Evolutionary conservation across 352 stramenopile species (phyloP), one percentile per base, ranked within the genome.

Genomic region (Pythium biforme): DNA sequence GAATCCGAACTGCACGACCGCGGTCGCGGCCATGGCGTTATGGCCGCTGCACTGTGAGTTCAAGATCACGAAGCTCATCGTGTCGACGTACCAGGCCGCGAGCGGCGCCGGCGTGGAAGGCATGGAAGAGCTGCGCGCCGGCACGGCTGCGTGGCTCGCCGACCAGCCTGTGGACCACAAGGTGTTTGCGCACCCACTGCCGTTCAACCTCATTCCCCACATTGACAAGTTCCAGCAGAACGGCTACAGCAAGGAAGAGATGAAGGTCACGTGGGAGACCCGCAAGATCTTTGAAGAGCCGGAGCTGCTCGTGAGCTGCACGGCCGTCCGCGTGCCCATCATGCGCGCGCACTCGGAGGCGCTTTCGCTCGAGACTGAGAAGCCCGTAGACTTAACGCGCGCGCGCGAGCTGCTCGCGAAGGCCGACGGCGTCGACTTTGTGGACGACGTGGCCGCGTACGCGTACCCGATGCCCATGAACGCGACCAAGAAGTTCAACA

Each of bases 221-320:
- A 99, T 99, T 76, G 97, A 99, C 77, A 98, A 98, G 73, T 99
- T 99, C 72, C 96, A 99, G 78, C 86, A 96, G 11, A 99, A 99
- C 72, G 91, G 95, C 59, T 99, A 98, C 81, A 99, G 96, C 34
- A 99, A 99, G 82, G 97, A 99, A 74, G 97, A 99, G 83, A 99
- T 99, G 96, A 99, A 99, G 74, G 96, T 99, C 34, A 97, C 95
- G 55, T 99, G 97, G 97, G 97, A 99, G 75, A 98, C 93, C 41
- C 88, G 90, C 67, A 99, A 99, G 80, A 99, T 99, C 76, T 98
- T 98, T 65, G 88, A 83, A 69, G 86, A 96, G 61, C 76, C 88
- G 0, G 53, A 88, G 11, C 70, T 97, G 31, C 68, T 74, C 4
- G 82, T 96, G 43, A 93, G 78, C 68, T 99, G 96, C 81, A 98